phyloP scores from a whole-genome alignment of 2,329 filamentous ascomycete species.

The Alternaria consortialis region DNA sequence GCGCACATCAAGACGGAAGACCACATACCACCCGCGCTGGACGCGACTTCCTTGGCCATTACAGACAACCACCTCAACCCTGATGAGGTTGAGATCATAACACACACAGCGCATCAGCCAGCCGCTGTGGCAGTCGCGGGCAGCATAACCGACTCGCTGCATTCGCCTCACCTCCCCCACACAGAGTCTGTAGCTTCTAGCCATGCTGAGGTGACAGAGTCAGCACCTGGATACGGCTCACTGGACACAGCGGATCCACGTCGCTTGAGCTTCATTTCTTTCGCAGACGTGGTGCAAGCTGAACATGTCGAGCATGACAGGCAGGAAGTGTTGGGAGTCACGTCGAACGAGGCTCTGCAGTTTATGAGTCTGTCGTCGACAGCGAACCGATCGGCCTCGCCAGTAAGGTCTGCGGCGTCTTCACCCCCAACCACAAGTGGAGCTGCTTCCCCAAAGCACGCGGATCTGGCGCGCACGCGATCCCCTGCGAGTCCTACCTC shows the following conservation, averaged over 20 bases:
- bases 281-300: constrained; percentile 91
- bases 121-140: constrained; percentile 70
- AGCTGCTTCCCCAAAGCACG: constrained; percentile 73
- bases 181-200: constrained; percentile 40
- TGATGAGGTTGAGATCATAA: constrained; percentile 92
- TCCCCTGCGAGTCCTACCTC: constrained; percentile 68
- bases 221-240: constrained; percentile 76
- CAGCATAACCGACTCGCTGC: constrained; percentile 45
- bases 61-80: constrained; percentile 86
- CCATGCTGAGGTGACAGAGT: constrained; percentile 39
- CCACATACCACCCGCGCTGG: constrained; percentile 88
- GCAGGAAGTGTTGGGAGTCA: constrained; percentile 32
- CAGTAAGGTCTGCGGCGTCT: constrained; percentile 79
- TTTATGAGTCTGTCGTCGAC: constrained; percentile 72
- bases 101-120: constrained; percentile 82
- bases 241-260: constrained; percentile 81
- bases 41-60: constrained; percentile 90
- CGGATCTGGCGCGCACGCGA: constrained; percentile 71
- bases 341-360: constrained; percentile 70
- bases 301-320: constrained; percentile 76
- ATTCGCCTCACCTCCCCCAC: constrained; percentile 44
- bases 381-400: constrained; percentile 75
- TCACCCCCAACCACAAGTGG: constrained; percentile 81
- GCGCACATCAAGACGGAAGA: constrained; percentile 94
- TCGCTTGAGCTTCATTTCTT: constrained; percentile 92